These are phyloP conservation scores for Platismatia glauca DNA, from an alignment of 495 filamentous ascomycete genomes.

Conservation along the genomic window DNA sequence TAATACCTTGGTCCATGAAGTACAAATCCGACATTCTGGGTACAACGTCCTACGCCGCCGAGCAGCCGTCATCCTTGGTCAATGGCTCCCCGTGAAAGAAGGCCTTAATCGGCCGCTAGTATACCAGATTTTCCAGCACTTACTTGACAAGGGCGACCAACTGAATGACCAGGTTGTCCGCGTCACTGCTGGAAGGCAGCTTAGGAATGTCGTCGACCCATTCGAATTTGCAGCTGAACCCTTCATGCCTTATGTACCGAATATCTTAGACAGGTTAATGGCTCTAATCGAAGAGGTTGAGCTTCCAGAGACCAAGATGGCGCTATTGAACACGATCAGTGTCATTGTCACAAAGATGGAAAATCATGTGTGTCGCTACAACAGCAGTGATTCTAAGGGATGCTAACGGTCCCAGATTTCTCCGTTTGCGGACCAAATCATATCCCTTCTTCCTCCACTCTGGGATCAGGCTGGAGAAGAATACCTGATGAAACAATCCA, in stretches of 20 bases:
- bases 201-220: conserved; percentile 69
- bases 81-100: conserved; percentile 75
- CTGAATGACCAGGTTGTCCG: conserved; percentile 88
- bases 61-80: conserved; percentile 76
- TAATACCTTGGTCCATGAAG: conserved; percentile 65
- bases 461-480: conserved; percentile 78
- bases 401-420: conserved; percentile 37
- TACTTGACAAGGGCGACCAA: conserved; percentile 67
- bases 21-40: conserved; percentile 62
- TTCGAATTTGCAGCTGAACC: conserved; percentile 63
- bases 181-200: conserved; percentile 77
- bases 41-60: conserved; percentile 83
- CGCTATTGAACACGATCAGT: conserved; percentile 72
- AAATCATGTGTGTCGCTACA: conserved; percentile 43
- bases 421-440: conserved; percentile 70
- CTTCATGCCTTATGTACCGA: conserved; percentile 66
- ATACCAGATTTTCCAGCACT: conserved; percentile 80
- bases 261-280: conserved; percentile 61
- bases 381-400: neutral
- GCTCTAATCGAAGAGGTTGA: conserved; percentile 72
- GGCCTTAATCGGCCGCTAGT: conserved; percentile 58
- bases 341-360: conserved; percentile 75
- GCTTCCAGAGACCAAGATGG: conserved; percentile 76
- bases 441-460: conserved; percentile 67
- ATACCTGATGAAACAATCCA: conserved; percentile 83